These are phyloP conservation scores for Kwoniella sp. DNA, from an alignment of 768 basidiomycete species.

Conservation along the genomic window DNA sequence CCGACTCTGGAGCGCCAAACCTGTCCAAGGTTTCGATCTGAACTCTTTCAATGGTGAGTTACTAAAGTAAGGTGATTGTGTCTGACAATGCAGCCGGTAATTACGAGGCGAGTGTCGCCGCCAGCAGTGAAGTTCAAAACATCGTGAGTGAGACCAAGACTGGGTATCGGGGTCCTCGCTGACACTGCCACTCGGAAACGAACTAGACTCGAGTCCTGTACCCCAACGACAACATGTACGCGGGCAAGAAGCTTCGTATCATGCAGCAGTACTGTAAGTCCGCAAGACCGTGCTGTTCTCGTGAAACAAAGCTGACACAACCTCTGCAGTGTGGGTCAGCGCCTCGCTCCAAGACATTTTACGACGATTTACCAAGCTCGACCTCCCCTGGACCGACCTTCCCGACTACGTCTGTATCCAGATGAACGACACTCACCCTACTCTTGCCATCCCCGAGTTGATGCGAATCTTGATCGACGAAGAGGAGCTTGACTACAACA, in stretches of 20 bases:
- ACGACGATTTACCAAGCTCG: constrained; percentile 80
- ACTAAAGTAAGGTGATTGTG: no score
- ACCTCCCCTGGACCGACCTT: constrained; percentile 75
- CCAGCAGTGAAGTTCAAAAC: constrained; percentile 85
- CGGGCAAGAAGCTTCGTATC: constrained; percentile 64
- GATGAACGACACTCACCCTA: constrained; percentile 81
- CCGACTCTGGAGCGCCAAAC: constrained; percentile 65
- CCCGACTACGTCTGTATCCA: constrained; percentile 88
- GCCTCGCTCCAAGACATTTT: constrained; percentile 86
- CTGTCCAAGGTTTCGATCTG: constrained; percentile 80
- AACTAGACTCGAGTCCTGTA: constrained; percentile 79
- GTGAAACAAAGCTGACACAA: background rate
- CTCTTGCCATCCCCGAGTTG: constrained; percentile 89
- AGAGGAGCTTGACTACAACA: constrained; percentile 79
- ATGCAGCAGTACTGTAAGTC: constrained; percentile 91
- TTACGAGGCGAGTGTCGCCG: constrained; percentile 85
- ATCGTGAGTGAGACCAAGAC: constrained; percentile 59
- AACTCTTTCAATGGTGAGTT: constrained; percentile 86
- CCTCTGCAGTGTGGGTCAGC: constrained; percentile 62
- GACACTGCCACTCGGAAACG: background rate
- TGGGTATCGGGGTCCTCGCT: background rate
- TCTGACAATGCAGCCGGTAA: constrained; percentile 70
- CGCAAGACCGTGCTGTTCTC: background rate
- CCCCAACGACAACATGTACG: constrained; percentile 80
- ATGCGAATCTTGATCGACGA: constrained; percentile 87